A percentile compares a stretch with the other conserved stretches of the same genome.
Evolutionary conservation across 2,329 filamentous ascomycete genomes (phyloP).

Genomic region (Aspergillus carbonarius): DNA sequence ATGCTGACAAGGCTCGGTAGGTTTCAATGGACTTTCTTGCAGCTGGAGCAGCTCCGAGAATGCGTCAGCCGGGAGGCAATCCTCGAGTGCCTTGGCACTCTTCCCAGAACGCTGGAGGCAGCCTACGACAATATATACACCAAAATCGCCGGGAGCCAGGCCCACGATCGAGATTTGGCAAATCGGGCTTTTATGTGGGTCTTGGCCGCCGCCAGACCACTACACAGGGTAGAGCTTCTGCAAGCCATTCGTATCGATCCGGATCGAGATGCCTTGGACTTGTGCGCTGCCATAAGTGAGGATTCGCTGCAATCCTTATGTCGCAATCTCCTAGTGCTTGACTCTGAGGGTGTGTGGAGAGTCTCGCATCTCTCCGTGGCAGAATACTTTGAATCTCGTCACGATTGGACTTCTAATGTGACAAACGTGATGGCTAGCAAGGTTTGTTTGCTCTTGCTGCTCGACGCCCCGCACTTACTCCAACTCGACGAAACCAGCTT

Average conservation of each 20-base stretch:
- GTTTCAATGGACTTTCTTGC: conserved; percentile 20
- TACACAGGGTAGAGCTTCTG: conserved; percentile 2
- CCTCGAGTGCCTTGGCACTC: conserved; percentile 8
- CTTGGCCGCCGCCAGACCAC: conserved; percentile 5
- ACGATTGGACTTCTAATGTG: background rate
- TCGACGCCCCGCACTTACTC: background rate
- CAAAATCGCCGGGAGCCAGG: conserved; percentile 7
- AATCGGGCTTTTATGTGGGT: conserved; percentile 14
- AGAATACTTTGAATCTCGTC: conserved; percentile 13
- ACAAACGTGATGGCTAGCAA: background rate
- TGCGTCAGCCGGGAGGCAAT: conserved; percentile 7
- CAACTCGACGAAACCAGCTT: background rate
- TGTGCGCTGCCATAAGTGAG: conserved; percentile 5
- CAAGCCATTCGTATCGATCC: conserved; percentile 10
- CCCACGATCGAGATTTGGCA: conserved; percentile 5
- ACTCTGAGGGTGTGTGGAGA: conserved; percentile 13
- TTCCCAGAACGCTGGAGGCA: conserved; percentile 12
- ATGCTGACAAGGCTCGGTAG: background rate
- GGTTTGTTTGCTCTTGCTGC: background rate
- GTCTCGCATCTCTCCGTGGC: conserved; percentile 15
- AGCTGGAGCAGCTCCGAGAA: conserved; percentile 13
- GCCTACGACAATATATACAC: conserved; percentile 13
- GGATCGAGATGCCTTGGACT: background rate
- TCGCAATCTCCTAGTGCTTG: conserved; percentile 13
- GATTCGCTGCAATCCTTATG: conserved; percentile 13